A percentile compares a stretch with the other conserved stretches of the same genome.
Evolutionary conservation across 2,329 filamentous ascomycete genomes (phyloP).

Genomic region (Seiridium unicorne): DNA sequence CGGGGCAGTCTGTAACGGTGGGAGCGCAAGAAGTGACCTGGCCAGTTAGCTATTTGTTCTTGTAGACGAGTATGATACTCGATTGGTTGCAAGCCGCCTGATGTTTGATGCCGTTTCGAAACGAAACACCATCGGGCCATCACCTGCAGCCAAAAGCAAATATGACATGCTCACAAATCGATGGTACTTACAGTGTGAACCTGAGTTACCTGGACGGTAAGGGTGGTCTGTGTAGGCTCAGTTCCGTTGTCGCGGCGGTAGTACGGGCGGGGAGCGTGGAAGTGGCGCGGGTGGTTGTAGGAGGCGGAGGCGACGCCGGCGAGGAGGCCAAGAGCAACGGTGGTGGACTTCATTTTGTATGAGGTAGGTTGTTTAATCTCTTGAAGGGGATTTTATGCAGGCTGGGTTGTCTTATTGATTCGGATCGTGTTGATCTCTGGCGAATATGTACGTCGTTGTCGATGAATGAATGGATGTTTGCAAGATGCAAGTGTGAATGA

Average conservation of each 20-base stretch:
- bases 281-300: conserved; percentile 28
- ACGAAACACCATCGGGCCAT: too few species aligned
- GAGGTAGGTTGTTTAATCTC: conserved; percentile 4
- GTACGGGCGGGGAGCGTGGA: conserved; percentile 18
- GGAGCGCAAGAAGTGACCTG: conserved; percentile 27
- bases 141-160: too few species aligned
- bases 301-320: conserved; percentile 28
- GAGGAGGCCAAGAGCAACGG: conserved; percentile 29
- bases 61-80: too few species aligned
- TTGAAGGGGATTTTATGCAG: conserved; percentile 9
- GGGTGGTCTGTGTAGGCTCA: conserved; percentile 21
- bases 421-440: conserved; percentile 21
- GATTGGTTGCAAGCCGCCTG: too few species aligned
- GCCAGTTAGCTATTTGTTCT: too few species aligned
- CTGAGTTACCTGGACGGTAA: conserved; percentile 28
- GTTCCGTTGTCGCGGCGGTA: conserved; percentile 24
- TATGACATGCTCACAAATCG: too few species aligned
- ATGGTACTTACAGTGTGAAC: conserved; percentile 20
- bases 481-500: conserved; percentile 24
- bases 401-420: conserved; percentile 13
- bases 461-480: conserved; percentile 27
- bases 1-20: conserved; percentile 32
- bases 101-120: too few species aligned
- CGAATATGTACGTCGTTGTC: conserved; percentile 27
- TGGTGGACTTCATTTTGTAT: conserved; percentile 32